phyloP scores from a whole-genome alignment of 2,329 filamentous ascomycete species.

The Penicillium sp. region DNA sequence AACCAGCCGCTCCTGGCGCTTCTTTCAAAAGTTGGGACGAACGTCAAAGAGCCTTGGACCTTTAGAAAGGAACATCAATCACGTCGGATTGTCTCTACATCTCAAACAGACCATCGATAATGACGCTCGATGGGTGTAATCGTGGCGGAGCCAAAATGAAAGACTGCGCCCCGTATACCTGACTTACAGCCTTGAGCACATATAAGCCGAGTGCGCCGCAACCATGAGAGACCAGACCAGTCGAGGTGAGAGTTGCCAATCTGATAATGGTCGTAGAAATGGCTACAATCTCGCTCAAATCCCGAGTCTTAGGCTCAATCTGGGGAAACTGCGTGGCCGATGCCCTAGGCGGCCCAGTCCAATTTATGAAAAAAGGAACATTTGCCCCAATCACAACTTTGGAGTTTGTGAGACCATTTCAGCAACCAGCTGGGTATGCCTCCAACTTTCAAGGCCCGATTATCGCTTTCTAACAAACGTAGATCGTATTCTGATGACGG shows the following conservation, averaged over 20 bases:
- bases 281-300: neutral
- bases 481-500: slow-evolving; percentile 47
- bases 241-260: no score
- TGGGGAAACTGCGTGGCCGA: slow-evolving; percentile 44
- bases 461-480: neutral
- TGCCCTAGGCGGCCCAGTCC: slow-evolving; percentile 45
- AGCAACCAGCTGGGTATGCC: slow-evolving; percentile 36
- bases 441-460: neutral
- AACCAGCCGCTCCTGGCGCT: neutral
- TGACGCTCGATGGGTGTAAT: neutral
- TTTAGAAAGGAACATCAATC: neutral
- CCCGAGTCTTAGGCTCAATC: slow-evolving; percentile 18
- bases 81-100: no score
- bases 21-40: neutral
- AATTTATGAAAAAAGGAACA: slow-evolving; percentile 37
- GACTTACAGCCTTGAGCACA: neutral
- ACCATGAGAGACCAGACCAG: neutral
- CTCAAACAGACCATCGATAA: no score
- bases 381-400: slow-evolving; percentile 38
- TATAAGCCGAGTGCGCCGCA: neutral
- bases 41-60: neutral
- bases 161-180: neutral
- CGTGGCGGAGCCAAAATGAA: neutral
- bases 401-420: slow-evolving; percentile 34
- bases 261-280: neutral